A percentile compares a stretch with the other conserved stretches of the same genome.
Evolutionary conservation across 192 early-diverging fungal genomes (phyloP).

Genomic region (Entomortierella lignicola): DNA sequence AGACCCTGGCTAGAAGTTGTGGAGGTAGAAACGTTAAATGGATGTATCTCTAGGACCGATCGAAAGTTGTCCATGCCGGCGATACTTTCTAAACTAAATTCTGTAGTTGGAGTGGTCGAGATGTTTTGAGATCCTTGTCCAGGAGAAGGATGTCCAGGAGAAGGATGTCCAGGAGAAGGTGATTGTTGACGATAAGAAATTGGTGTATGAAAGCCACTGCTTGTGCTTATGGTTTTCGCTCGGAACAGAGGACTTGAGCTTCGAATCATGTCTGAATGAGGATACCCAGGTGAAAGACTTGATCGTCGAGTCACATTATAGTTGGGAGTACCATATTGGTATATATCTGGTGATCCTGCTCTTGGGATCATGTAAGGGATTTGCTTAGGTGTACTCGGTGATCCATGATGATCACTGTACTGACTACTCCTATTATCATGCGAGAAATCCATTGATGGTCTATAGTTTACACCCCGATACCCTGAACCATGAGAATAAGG

Average conservation of each 20-base stretch:
- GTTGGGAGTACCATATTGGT: not conserved
- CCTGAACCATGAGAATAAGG: constrained; percentile 6
- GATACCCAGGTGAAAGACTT: constrained; percentile 29
- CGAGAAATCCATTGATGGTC: constrained; percentile 3
- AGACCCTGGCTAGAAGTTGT: too few relatives aligned
- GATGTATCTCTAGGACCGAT: not conserved
- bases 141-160: not conserved
- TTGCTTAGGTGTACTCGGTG: not conserved
- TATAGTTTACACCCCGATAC: constrained; percentile 1
- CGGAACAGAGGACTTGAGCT: constrained; percentile 2
- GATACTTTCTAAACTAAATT: not conserved
- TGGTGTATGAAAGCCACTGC: too few relatives aligned
- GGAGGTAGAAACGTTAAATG: not conserved
- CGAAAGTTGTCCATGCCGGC: not conserved
- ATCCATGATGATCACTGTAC: constrained; percentile 23
- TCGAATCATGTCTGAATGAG: not conserved
- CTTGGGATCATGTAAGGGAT: not conserved
- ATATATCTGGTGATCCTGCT: not conserved
- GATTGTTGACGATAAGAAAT: not conserved
- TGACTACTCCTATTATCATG: constrained; percentile 13
- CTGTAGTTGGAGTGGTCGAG: not conserved
- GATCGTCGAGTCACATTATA: constrained; percentile 13
- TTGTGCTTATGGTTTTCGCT: constrained; percentile 11
- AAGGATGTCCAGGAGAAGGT: not conserved
- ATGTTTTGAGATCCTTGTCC: not conserved